phyloP scores from a whole-genome alignment of 2,329 filamentous ascomycete species.

The Trichoderma sp. region DNA sequence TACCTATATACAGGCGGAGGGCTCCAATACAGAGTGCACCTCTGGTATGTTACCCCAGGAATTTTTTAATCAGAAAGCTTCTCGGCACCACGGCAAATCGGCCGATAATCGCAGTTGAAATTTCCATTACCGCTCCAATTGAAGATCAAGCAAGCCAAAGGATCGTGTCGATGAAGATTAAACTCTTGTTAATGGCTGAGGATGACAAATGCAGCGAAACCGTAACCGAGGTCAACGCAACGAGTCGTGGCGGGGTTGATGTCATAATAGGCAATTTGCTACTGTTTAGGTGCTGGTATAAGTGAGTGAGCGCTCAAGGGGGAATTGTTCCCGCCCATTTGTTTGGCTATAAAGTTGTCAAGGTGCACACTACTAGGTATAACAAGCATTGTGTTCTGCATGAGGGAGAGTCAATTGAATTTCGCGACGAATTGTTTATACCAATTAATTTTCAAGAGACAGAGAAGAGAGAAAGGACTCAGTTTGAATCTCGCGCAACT shows the following conservation, averaged over 20 bases:
- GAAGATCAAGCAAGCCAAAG: background rate
- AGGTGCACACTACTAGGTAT: background rate
- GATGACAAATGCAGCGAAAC: constrained; percentile 5
- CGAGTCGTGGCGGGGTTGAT: constrained; percentile 14
- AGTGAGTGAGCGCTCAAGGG: background rate
- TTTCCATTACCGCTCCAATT: background rate
- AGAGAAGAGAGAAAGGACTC: background rate
- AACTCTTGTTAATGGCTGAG: background rate
- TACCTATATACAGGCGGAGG: background rate
- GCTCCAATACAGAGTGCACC: background rate
- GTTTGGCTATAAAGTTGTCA: background rate
- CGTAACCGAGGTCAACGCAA: constrained; percentile 8
- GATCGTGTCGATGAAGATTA: background rate
- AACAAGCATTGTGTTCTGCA: background rate
- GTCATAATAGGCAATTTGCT: constrained; percentile 5
- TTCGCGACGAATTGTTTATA: background rate
- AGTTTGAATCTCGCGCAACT: background rate
- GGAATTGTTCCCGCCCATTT: background rate
- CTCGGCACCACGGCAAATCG: background rate
- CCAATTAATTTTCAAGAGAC: background rate
- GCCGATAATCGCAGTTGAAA: background rate
- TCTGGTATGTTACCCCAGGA: background rate
- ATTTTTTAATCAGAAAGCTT: background rate
- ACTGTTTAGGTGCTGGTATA: background rate
- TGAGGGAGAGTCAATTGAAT: background rate